Percentiles rank a stretch among this genome's conserved stretches.
These are phyloP conservation scores for Tetramitus jugosus DNA, from an alignment of 208 protist genomes.

Conservation along the genomic window DNA sequence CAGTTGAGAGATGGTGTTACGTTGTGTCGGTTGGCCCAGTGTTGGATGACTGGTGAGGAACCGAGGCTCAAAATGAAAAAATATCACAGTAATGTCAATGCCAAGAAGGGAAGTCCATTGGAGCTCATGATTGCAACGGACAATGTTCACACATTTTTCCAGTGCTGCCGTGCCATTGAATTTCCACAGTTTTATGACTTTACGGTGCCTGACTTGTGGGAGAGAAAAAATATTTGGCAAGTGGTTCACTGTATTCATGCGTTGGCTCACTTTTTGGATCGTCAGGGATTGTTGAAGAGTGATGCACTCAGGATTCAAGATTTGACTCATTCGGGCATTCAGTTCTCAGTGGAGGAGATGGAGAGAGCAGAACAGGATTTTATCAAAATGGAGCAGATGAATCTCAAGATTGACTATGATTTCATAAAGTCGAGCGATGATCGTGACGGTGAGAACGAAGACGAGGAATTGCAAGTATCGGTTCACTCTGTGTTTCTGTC, in stretches of 20 bases:
- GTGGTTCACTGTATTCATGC: constrained; percentile 20
- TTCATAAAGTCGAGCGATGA: too few species aligned
- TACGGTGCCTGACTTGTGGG: neutral
- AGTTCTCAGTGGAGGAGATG: neutral
- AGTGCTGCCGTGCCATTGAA: neutral
- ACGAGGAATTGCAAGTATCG: neutral
- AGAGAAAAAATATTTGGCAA: neutral
- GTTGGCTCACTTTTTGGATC: neutral
- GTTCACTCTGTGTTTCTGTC: too few species aligned
- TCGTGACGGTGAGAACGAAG: neutral
- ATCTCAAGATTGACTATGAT: neutral
- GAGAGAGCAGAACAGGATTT: neutral
- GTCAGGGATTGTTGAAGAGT: neutral
- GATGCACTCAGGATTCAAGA: constrained; percentile 2
- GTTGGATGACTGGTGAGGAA: too few species aligned
- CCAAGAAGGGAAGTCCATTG: neutral
- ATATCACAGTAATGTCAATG: too few species aligned
- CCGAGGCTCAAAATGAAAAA: too few species aligned
- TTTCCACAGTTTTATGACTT: constrained; percentile 14
- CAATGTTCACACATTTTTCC: constrained; percentile 9
- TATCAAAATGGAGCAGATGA: neutral
- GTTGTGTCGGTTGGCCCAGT: neutral
- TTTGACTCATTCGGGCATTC: neutral
- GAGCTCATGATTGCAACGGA: constrained; percentile 15
- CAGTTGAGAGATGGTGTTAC: neutral